A percentile compares a stretch with the other conserved stretches of the same genome.
phyloP scores from a whole-genome alignment of 768 basidiomycete genomes.

The Obba rivulosa region DNA sequence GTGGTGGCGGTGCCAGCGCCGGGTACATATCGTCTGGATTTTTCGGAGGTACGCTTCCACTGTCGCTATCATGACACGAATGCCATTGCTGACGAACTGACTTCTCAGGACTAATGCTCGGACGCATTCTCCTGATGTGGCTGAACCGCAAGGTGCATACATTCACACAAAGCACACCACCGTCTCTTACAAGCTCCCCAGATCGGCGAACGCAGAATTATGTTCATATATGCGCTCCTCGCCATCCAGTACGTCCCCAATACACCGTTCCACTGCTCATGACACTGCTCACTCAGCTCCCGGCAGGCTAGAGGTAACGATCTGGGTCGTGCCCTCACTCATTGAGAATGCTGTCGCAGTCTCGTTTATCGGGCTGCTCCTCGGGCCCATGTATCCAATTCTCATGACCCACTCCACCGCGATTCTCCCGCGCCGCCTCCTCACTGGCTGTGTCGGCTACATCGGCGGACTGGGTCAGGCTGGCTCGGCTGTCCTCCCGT shows the following conservation, averaged over 20 bases:
- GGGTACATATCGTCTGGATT: constrained; percentile 41
- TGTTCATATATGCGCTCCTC: constrained; percentile 20
- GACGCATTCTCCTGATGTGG: constrained; percentile 17
- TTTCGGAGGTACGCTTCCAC: constrained; percentile 27
- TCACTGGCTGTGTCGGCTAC: constrained; percentile 45
- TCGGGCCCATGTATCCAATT: constrained; percentile 51
- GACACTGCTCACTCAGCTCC: neutral
- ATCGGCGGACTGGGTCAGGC: constrained; percentile 49
- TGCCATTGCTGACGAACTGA: too few species aligned
- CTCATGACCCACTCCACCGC: constrained; percentile 66
- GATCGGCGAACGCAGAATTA: constrained; percentile 23
- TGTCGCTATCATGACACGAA: neutral
- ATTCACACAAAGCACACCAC: neutral
- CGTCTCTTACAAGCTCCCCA: neutral
- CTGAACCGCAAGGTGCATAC: constrained; percentile 19
- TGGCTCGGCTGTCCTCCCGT: constrained; percentile 67
- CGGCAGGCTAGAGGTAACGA: constrained; percentile 21
- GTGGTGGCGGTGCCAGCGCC: constrained; percentile 31
- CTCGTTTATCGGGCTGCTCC: constrained; percentile 26
- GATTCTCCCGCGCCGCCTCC: constrained; percentile 65
- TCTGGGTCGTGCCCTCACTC: constrained; percentile 51
- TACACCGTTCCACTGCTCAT: neutral
- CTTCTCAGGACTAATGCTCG: constrained; percentile 19
- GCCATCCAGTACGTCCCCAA: constrained; percentile 19
- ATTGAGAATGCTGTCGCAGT: constrained; percentile 47